Conservation (phyloP, 2,329 filamentous ascomycete genomes). For the Pseudocercospora eumusae region DNA sequence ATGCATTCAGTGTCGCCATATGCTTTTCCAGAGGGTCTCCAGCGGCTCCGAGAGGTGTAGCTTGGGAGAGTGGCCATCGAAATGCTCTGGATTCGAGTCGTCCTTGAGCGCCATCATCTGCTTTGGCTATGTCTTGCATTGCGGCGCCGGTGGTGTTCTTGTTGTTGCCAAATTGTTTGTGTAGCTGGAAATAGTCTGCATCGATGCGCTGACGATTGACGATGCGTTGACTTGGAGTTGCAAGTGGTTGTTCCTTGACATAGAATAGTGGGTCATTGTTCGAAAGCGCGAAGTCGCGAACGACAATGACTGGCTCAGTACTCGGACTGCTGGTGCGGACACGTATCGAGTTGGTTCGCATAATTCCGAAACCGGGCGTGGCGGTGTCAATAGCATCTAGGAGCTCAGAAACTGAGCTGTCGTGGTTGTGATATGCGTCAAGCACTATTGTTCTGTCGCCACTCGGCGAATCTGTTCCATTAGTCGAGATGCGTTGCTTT, state of each 20-base stretch:
- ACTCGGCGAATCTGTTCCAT: constrained; percentile 19
- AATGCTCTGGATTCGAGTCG: constrained; percentile 5
- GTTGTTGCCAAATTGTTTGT: constrained; percentile 10
- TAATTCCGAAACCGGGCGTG: constrained; percentile 21
- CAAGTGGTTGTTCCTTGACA: neutral
- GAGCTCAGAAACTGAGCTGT: constrained; percentile 41
- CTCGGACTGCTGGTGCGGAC: neutral
- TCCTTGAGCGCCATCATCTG: constrained; percentile 9
- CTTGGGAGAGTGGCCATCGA: neutral
- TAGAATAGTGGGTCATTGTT: neutral
- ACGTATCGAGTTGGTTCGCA: constrained; percentile 37
- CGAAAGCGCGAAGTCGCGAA: constrained; percentile 8
- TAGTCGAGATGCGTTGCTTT: constrained; percentile 17
- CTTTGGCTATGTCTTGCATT: neutral
- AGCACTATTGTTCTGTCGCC: constrained; percentile 27
- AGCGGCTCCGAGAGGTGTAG: constrained; percentile 10
- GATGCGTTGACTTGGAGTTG: constrained; percentile 32
- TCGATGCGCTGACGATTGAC: constrained; percentile 21
- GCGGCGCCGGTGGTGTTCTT: no score
- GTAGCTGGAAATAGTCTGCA: constrained; percentile 15
- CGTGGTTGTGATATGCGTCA: constrained; percentile 37
- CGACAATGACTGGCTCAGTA: neutral
- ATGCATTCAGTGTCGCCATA: neutral
- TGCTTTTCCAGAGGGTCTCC: neutral
- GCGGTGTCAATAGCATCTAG: constrained; percentile 42